Percentiles rank a stretch among this genome's conserved stretches.
These are phyloP conservation scores for Amaranthus cruentus DNA, from an alignment of 148 eudicot genomes.

Conservation along the genomic window DNA sequence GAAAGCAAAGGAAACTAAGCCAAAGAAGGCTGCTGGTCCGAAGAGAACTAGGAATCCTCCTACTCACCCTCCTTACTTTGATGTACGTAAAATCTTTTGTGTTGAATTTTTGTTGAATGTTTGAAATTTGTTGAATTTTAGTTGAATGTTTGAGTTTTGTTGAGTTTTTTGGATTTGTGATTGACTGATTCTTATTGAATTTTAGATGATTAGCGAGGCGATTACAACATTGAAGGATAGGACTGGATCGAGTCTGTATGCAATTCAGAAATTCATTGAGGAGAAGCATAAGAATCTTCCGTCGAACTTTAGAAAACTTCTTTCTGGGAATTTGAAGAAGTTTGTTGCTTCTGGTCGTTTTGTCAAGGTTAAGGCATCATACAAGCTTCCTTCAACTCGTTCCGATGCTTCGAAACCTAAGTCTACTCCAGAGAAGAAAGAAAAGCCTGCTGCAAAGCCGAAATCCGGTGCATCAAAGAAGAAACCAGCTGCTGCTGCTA, in stretches of 20 bases:
- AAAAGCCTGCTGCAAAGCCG: constrained; percentile 20
- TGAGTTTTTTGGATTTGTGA: not conserved
- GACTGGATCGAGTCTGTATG: constrained; percentile 62
- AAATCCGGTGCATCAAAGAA: constrained; percentile 25
- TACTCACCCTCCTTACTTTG: constrained; percentile 50
- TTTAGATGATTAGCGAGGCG: constrained; percentile 50
- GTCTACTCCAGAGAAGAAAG: constrained; percentile 20
- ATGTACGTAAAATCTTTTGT: constrained; percentile 20
- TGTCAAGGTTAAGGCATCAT: constrained; percentile 45
- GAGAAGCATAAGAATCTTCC: constrained; percentile 59
- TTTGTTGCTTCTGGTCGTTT: constrained; percentile 34
- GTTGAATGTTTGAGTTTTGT: not conserved
- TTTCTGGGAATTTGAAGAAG: constrained; percentile 36
- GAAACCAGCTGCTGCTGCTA: constrained; percentile 32
- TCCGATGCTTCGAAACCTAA: constrained; percentile 22
- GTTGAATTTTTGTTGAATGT: not conserved
- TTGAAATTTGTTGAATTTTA: not conserved
- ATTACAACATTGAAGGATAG: constrained; percentile 55
- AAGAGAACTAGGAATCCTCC: constrained; percentile 28
- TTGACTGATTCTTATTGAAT: constrained; percentile 7
- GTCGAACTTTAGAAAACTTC: constrained; percentile 46
- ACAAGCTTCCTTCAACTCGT: constrained; percentile 36
- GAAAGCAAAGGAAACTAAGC: constrained; percentile 33
- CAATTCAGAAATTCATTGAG: constrained; percentile 52
- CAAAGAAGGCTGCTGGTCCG: constrained; percentile 26